Evolutionary conservation across 768 basidiomycete species (phyloP).

Genomic region (Astraeus odoratus): DNA sequence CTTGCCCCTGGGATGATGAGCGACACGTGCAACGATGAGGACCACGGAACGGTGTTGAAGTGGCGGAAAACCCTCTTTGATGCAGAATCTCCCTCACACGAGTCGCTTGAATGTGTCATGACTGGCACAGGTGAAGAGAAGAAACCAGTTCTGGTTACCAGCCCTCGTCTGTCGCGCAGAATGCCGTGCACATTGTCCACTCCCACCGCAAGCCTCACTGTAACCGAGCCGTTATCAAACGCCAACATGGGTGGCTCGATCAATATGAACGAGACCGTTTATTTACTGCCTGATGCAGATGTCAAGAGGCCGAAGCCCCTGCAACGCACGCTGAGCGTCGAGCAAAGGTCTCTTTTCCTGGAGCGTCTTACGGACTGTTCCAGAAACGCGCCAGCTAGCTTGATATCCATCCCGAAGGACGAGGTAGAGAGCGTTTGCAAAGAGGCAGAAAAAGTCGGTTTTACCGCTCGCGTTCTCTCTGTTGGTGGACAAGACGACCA

Average conservation of each 20-base stretch:
- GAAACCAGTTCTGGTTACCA: neutral
- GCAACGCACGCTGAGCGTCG: conserved; percentile 41
- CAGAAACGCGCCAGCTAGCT: conserved; percentile 34
- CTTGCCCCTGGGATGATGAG: conserved; percentile 37
- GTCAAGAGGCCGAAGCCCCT: conserved; percentile 26
- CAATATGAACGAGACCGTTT: conserved; percentile 21
- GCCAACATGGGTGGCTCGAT: conserved; percentile 24
- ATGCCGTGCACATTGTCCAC: conserved; percentile 56
- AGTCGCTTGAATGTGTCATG: conserved; percentile 14
- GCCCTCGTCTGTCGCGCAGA: conserved; percentile 21
- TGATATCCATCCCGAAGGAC: conserved; percentile 40
- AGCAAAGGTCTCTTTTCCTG: conserved; percentile 47
- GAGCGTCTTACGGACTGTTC: conserved; percentile 34
- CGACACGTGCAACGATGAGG: conserved; percentile 19
- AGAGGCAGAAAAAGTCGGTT: conserved; percentile 38
- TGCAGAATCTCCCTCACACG: conserved; percentile 22
- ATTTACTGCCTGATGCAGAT: conserved; percentile 13
- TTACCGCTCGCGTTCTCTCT: conserved; percentile 36
- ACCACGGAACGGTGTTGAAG: conserved; percentile 17
- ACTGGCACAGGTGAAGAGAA: conserved; percentile 28
- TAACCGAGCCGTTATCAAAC: conserved; percentile 27
- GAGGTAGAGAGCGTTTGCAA: conserved; percentile 36
- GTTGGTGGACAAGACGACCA: conserved; percentile 24
- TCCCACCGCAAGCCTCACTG: conserved; percentile 34
- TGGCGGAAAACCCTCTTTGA: conserved; percentile 30